Base-by-base conservation (phyloP, 208 protist genomes). In the Jaenimonas drosophilae region DNA sequence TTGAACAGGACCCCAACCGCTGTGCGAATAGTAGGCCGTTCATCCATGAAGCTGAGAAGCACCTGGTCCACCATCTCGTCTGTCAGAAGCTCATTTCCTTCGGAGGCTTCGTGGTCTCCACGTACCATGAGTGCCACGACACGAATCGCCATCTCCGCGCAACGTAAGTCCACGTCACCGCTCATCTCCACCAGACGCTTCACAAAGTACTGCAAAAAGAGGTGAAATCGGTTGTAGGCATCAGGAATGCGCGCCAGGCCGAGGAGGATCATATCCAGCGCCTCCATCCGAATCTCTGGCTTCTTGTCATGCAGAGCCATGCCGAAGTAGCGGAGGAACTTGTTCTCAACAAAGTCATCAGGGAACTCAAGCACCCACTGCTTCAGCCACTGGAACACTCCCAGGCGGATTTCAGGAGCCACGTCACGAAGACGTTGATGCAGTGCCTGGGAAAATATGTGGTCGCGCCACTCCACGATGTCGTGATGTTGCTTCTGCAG, bases 281-380 rank as follows among this genome's bases (percentile, higher is more conserved):
- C 75, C 55, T 88, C 81, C 0, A 64, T 59, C 29, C 87, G 82
- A 20, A 91, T 63, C 54, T 91, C 82, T 2, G 83, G 59, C 43
- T 55, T 39, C 62, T 88, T 88, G 69, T 95, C 87, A 56, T 88
- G 78, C 16, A 95, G 56, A n/a, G 77, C 63, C 68, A 95, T 88
- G 47, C 81, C 73, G 48, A 95, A 84, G 62, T 92, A 92, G 42
- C 83, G 79, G 26, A 91, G 75, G 53, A 91, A 95, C 40, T 89
- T 86, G 64, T 91, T 91, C 29, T 64, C 70, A 43, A 91, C 70
- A 57, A 77, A 95, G 47, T 82, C 72, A 2, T 80, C 69, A 29
- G 85, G 76, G 42, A 70, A 88, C 28, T 70, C 68, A 11, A 85
- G 29, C 48, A 88, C 75, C 81, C 76, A 95, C 19, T 64, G 54